A percentile compares a stretch with the other conserved stretches of the same genome.
These are phyloP conservation scores for Uronychia binucleata DNA, from an alignment of 73 alveolate genomes.

Conservation along the genomic window DNA sequence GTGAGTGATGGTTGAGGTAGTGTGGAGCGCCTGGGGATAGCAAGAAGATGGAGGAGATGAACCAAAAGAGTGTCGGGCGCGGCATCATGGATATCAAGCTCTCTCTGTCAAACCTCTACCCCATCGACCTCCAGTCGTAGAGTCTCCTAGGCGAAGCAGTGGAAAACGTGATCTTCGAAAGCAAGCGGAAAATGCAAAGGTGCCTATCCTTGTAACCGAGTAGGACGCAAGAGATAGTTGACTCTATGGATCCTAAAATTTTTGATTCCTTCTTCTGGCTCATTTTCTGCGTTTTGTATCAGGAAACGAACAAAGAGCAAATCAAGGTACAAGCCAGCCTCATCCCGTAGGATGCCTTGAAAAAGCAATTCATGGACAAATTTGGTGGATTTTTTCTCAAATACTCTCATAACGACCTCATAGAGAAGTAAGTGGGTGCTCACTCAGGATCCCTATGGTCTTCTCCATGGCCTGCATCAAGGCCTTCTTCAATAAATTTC, in stretches of 20 bases:
- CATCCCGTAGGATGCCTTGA: background rate
- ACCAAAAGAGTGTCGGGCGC: constrained; percentile 3
- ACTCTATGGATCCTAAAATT: background rate
- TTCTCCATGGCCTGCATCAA: background rate
- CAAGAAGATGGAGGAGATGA: background rate
- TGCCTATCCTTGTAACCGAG: background rate
- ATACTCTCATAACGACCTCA: background rate
- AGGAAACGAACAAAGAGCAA: background rate
- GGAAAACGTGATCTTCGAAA: background rate
- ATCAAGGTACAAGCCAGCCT: background rate
- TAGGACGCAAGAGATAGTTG: background rate
- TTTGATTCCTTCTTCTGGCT: background rate
- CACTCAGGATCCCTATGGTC: background rate
- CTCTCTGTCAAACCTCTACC: background rate
- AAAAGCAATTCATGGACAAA: background rate
- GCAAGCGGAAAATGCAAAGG: background rate
- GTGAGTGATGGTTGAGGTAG: constrained; percentile 3
- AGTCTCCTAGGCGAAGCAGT: background rate
- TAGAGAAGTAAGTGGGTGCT: background rate
- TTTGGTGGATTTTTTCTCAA: background rate
- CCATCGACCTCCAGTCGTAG: background rate
- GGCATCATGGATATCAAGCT: background rate
- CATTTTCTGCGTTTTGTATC: background rate
- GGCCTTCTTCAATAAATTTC: background rate
- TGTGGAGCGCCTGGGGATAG: background rate